Conservation (phyloP, 2,329 filamentous ascomycete species). For the Aspergillus sp. region DNA sequence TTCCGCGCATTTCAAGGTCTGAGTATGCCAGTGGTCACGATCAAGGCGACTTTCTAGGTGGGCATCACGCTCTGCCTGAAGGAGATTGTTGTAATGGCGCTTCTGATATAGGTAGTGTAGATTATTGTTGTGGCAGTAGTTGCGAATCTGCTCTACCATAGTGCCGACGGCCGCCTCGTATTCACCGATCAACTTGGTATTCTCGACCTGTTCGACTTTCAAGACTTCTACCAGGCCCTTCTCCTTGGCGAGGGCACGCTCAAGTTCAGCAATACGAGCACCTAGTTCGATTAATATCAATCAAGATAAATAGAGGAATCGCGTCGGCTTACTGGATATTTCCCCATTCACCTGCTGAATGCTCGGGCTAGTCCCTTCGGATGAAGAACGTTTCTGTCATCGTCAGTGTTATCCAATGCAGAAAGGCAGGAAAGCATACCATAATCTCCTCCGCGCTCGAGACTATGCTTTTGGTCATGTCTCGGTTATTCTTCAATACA, state of each 20-base stretch:
- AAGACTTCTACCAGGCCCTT: constrained; percentile 44
- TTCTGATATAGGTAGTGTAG: constrained; percentile 48
- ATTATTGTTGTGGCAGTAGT: constrained; percentile 52
- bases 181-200: constrained; percentile 48
- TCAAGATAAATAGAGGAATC: neutral
- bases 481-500: constrained; percentile 50
- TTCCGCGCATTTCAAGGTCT: constrained; percentile 48
- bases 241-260: constrained; percentile 48
- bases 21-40: constrained; percentile 50
- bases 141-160: constrained; percentile 52
- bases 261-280: constrained; percentile 50
- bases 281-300: constrained; percentile 26
- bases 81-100: constrained; percentile 50
- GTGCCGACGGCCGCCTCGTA: constrained; percentile 49
- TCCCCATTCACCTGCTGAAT: constrained; percentile 47
- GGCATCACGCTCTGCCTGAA: constrained; percentile 52
- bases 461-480: constrained; percentile 51
- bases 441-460: constrained; percentile 50
- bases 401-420: constrained; percentile 5
- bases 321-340: constrained; percentile 37
- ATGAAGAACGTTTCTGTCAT: constrained; percentile 42
- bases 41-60: constrained; percentile 51
- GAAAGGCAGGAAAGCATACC: constrained; percentile 29
- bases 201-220: constrained; percentile 49
- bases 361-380: constrained; percentile 40